Evolutionary conservation across 2,329 filamentous ascomycete species (phyloP), one percentile per base, ranked within the genome.

Genomic region (Karstenula rhodostoma): DNA sequence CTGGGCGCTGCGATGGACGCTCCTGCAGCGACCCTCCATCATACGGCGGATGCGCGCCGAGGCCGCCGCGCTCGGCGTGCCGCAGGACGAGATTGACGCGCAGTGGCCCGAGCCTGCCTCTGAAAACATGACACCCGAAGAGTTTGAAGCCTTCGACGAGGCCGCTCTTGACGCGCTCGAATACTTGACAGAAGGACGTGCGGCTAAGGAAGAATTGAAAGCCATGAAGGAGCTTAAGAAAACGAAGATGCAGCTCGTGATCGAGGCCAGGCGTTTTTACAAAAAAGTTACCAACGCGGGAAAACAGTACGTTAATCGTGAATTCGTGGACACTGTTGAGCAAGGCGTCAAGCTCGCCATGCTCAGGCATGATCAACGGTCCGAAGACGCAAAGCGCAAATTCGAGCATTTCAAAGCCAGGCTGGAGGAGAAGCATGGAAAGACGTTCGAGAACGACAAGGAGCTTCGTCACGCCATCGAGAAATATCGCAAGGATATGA

Each of bases 1-100:
- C 7, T 99, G 95, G 95, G 87, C 89, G 69, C 81, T 99, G 72
- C 84, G 95, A 66, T 97, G 93, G 91, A 86, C 91, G 63, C 83
- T 99, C 62, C 93, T 97, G 89, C 92, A 94, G 81, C 93, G 89
- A 4, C 81, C 83, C 1, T 80, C 81, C 22, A 85, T 96, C 53
- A 87, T 89, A 76, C 84, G 85, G 67, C 83, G 86, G 66, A 91
- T 93, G 73, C 84, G 85, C 44, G 76, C 80, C 52, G 84, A 97
- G 81, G 83, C 93, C 62, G 80, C 82, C 59, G 81, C 81, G 22
- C 76, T 95, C 52, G 91, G 92, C 0, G 73, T 97, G 60, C 84
- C 85, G 5, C 81, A 84, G 50, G 69, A 70, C 12, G 68, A 66
- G 8, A 74, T 77, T 49, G 71, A 75, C 56, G 64, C 68, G 42